Evolutionary conservation across 2,329 filamentous ascomycete species (phyloP).

Genomic region (Herpotrichia juniperi): DNA sequence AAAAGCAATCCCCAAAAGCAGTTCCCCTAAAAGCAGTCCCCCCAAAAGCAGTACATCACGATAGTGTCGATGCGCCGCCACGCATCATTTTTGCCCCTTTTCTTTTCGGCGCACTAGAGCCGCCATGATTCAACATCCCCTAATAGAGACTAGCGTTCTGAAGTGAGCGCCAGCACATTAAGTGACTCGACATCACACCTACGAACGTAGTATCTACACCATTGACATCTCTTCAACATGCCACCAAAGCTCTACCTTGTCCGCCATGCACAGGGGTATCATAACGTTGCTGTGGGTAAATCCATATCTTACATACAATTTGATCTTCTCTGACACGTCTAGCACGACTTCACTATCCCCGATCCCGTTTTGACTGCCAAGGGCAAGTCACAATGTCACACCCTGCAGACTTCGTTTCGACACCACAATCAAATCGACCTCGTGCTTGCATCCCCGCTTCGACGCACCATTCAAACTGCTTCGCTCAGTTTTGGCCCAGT

Average conservation of each 20-base stretch:
- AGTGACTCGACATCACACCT: not conserved
- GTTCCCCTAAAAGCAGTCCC: no score
- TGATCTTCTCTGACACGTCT: not conserved
- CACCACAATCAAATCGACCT: slow-evolving; percentile 54
- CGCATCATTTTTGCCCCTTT: no score
- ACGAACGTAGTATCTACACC: not conserved
- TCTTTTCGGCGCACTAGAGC: no score
- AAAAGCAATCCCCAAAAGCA: no score
- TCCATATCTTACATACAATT: not conserved
- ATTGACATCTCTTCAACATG: not conserved
- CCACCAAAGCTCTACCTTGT: slow-evolving; percentile 13
- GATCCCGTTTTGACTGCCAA: slow-evolving; percentile 11
- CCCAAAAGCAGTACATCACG: no score
- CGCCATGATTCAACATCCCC: not conserved
- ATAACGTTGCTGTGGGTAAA: slow-evolving; percentile 8
- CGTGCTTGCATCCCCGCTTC: slow-evolving; percentile 79
- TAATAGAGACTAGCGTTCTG: not conserved
- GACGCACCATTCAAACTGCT: slow-evolving; percentile 80
- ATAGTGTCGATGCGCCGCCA: no score
- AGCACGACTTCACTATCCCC: slow-evolving; percentile 5
- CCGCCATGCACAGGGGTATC: slow-evolving; percentile 13
- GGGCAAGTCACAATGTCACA: slow-evolving; percentile 9
- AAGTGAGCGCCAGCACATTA: not conserved
- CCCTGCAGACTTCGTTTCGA: slow-evolving; percentile 1
- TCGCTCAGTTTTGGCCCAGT: slow-evolving; percentile 69